phyloP scores from a whole-genome alignment of 352 stramenopile species.

The Phytopythium mirpurense region DNA sequence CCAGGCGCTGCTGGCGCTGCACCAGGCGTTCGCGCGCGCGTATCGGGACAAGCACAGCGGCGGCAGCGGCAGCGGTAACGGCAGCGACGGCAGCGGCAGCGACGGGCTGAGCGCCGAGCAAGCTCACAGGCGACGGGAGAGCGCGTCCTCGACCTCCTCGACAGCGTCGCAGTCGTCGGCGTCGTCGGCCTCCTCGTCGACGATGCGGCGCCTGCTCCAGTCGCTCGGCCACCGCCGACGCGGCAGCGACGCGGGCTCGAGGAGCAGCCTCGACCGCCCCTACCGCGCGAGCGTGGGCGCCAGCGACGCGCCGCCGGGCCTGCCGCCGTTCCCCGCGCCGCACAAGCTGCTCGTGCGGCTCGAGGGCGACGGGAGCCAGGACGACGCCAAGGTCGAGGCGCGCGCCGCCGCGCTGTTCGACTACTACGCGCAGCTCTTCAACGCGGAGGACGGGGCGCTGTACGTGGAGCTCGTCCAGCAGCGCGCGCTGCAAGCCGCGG shows the following conservation, averaged over 20 bases:
- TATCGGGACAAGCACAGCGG: conserved; percentile 36
- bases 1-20: conserved; percentile 46
- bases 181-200: conserved; percentile 26
- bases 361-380: conserved; percentile 36
- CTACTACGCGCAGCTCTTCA: conserved; percentile 68
- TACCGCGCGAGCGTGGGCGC: conserved; percentile 6
- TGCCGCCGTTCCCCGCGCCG: conserved; percentile 33
- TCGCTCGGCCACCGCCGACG: neutral
- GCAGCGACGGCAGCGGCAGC: too few relatives aligned
- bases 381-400: conserved; percentile 44
- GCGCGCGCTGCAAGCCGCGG: conserved; percentile 14
- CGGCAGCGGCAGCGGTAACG: neutral
- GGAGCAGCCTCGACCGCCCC: conserved; percentile 5
- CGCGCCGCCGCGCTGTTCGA: conserved; percentile 44
- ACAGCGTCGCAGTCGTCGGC: conserved; percentile 37
- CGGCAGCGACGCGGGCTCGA: neutral
- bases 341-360: conserved; percentile 47
- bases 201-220: conserved; percentile 15
- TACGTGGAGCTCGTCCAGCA: conserved; percentile 44
- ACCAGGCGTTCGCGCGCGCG: conserved; percentile 33
- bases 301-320: conserved; percentile 25
- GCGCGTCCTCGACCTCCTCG: conserved; percentile 40
- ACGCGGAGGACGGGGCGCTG: conserved; percentile 50
- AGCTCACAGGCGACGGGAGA: conserved; percentile 16
- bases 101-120: neutral